A percentile compares a stretch with the other conserved stretches of the same genome.
Conservation (phyloP, 805 yeast species). For the Yarrowia sp. region DNA sequence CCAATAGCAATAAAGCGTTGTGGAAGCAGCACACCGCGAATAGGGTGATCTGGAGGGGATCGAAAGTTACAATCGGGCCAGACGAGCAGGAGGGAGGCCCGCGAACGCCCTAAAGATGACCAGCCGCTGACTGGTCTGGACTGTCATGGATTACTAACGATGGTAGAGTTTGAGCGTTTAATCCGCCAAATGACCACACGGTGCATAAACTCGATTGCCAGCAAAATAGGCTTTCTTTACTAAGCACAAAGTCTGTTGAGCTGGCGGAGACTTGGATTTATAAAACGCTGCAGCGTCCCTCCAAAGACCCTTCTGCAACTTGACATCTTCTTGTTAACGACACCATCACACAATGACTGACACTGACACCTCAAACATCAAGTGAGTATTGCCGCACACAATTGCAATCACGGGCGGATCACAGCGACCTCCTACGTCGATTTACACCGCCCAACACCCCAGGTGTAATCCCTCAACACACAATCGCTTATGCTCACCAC, state of each 20-base stretch:
- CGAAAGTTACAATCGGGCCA: too few species aligned
- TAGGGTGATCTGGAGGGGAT: too few species aligned
- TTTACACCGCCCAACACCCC: not conserved
- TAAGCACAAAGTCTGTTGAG: constrained; percentile 25
- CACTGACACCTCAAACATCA: constrained; percentile 26
- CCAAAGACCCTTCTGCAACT: constrained; percentile 4
- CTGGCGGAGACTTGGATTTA: constrained; percentile 7
- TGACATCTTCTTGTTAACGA: constrained; percentile 25
- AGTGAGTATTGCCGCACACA: constrained; percentile 21
- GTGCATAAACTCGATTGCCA: constrained; percentile 24
- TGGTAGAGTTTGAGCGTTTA: constrained; percentile 25
- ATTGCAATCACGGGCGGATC: too few species aligned
- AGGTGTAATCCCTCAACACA: not conserved
- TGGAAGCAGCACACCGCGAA: not conserved
- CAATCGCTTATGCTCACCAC: constrained; percentile 7
- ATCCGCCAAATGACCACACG: constrained; percentile 18
- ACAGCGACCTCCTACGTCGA: too few species aligned
- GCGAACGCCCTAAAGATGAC: too few species aligned
- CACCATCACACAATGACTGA: constrained; percentile 22
- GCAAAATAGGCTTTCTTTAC: constrained; percentile 13
- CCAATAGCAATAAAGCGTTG: not conserved
- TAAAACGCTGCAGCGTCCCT: constrained; percentile 22
- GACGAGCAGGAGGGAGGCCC: too few species aligned
- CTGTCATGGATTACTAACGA: constrained; percentile 15
- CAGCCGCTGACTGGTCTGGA: constrained; percentile 4